These are phyloP conservation scores for Talaromyces atroroseus DNA, from an alignment of 2,329 filamentous ascomycete genomes.

Conservation along the genomic window DNA sequence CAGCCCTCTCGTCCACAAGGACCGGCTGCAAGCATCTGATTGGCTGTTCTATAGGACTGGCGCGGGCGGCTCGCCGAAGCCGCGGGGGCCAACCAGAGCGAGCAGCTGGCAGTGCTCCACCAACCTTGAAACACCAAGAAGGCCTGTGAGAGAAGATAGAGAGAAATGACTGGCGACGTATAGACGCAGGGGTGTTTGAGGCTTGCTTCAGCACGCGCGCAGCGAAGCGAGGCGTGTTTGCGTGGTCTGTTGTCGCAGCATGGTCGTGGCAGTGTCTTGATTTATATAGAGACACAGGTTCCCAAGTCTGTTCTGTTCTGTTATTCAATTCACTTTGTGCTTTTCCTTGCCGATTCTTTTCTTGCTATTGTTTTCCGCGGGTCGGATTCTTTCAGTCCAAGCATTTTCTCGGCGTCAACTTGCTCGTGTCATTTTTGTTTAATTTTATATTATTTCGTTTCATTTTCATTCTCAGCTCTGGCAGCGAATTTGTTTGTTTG, in stretches of 20 bases:
- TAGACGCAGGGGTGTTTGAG: slow-evolving; percentile 6
- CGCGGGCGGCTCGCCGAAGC: slow-evolving; percentile 7
- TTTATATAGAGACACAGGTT: slow-evolving; percentile 4
- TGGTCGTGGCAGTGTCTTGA: background rate
- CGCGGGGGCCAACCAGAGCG: slow-evolving; percentile 8
- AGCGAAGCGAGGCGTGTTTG: background rate
- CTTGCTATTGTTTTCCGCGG: slow-evolving; percentile 1
- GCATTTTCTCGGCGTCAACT: background rate
- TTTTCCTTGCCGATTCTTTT: background rate
- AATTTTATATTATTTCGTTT: background rate
- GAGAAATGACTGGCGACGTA: slow-evolving; percentile 7
- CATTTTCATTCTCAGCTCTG: no score
- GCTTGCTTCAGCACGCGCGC: slow-evolving; percentile 17
- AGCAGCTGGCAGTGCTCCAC: background rate
- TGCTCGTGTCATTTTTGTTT: background rate
- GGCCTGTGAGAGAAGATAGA: background rate
- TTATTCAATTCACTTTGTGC: slow-evolving; percentile 3
- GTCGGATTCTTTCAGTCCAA: background rate
- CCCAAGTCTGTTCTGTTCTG: background rate
- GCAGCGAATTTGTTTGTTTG: background rate
- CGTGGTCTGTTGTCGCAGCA: slow-evolving; percentile 6
- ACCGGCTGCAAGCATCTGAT: no score
- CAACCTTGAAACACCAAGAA: slow-evolving; percentile 8
- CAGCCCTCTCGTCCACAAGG: no score
- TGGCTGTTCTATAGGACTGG: background rate